A percentile compares a stretch with the other conserved stretches of the same genome.
These are phyloP conservation scores for Perkinsus olseni DNA, from an alignment of 169 alveolate genomes.

Conservation along the genomic window DNA sequence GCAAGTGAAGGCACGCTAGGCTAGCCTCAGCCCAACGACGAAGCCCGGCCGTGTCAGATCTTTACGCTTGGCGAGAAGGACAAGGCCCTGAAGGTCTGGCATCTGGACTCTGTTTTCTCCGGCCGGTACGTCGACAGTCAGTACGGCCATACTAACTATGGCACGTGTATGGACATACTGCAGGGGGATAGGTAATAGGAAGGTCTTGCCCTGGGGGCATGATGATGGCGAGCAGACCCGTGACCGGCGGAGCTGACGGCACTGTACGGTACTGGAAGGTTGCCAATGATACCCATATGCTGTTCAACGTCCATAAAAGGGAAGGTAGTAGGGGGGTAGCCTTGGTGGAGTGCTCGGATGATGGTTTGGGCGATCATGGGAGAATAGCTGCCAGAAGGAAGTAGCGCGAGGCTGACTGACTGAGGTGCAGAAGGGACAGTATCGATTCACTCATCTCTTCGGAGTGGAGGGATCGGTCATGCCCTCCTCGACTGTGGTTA, in stretches of 20 bases:
- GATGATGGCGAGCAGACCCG: constrained; percentile 16
- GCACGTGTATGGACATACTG: constrained; percentile 16
- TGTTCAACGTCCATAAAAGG: not conserved
- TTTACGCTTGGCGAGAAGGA: constrained; percentile 14
- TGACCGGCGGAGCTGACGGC: constrained; percentile 27
- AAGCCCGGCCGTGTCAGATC: constrained; percentile 24
- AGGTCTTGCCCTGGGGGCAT: not conserved
- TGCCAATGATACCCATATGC: not conserved
- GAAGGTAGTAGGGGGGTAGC: not conserved
- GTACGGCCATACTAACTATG: constrained; percentile 29
- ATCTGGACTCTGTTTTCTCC: constrained; percentile 8
- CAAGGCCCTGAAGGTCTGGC: constrained; percentile 30
- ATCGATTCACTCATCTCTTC: no score
- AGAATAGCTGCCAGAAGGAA: no score
- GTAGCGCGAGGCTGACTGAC: no score
- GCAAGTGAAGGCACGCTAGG: no score
- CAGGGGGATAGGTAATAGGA: not conserved
- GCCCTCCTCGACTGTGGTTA: no score
- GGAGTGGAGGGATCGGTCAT: no score
- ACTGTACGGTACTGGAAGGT: constrained; percentile 32
- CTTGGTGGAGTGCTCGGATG: no score
- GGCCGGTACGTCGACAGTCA: constrained; percentile 28
- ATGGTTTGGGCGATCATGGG: no score
- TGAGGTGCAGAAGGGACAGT: no score
- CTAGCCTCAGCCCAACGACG: constrained; percentile 10